These are phyloP conservation scores for Ceratocystis smalleyi DNA, from an alignment of 2,329 filamentous ascomycete species.

Conservation along the genomic window DNA sequence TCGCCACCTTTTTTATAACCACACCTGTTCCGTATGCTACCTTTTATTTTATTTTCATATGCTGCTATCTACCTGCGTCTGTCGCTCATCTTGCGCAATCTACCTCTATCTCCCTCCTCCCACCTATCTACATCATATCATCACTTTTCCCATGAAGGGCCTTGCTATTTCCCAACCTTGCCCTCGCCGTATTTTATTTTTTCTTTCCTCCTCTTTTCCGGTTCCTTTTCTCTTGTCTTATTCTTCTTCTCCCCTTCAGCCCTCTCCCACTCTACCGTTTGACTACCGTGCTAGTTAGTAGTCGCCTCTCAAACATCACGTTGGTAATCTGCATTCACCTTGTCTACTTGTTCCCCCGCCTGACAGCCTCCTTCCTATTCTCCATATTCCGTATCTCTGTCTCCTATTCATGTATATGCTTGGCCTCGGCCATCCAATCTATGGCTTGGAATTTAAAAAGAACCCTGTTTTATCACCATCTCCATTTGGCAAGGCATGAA, in stretches of 20 bases:
- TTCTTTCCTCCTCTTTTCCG: background rate
- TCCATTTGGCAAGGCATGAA: too few relatives aligned
- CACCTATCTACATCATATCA: background rate
- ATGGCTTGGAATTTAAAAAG: background rate
- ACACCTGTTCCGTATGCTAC: background rate
- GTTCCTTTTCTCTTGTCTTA: background rate
- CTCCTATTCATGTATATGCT: background rate
- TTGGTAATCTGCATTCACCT: background rate
- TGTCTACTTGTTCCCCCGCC: background rate
- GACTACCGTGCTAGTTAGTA: conserved; percentile 1
- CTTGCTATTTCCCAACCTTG: background rate
- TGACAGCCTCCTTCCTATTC: background rate
- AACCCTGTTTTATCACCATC: background rate
- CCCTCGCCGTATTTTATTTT: too few relatives aligned
- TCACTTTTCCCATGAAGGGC: too few relatives aligned
- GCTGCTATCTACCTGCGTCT: conserved; percentile 9
- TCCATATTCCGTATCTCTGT: background rate
- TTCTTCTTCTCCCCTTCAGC: background rate
- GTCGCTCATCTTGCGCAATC: conserved; percentile 7
- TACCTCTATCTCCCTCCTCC: conserved; percentile 9
- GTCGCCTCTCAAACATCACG: background rate
- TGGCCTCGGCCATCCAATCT: background rate
- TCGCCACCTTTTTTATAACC: conserved; percentile 6
- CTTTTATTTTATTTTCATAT: background rate
- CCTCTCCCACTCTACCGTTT: background rate